A percentile compares a stretch with the other conserved stretches of the same genome.
Conservation (phyloP, 495 filamentous ascomycete species). For the Astrothelium subdiscretum region DNA sequence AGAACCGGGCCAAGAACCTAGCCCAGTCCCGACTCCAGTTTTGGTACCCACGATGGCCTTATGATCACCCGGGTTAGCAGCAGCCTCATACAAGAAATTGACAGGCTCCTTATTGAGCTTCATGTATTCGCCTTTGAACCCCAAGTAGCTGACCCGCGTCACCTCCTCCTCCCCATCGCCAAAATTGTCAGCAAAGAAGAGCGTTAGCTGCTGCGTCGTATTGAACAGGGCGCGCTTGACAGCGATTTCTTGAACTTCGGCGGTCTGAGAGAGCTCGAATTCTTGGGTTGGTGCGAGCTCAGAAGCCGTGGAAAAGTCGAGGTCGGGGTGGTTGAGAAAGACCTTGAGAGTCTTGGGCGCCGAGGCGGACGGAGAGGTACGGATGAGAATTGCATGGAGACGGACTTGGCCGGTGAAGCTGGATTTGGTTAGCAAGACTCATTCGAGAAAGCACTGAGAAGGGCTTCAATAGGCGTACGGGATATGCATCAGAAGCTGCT, state of each 20-base stretch:
- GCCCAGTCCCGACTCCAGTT: not conserved
- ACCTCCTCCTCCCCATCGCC: slow-evolving; percentile 49
- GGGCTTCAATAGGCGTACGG: slow-evolving; percentile 51
- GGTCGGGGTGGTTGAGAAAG: slow-evolving; percentile 70
- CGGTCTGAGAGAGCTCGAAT: slow-evolving; percentile 65
- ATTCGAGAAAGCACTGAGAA: slow-evolving; percentile 1
- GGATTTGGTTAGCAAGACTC: slow-evolving; percentile 1
- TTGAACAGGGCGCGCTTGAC: slow-evolving; percentile 84
- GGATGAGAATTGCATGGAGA: slow-evolving; percentile 76
- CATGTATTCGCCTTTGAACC: slow-evolving; percentile 90
- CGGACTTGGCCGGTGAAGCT: slow-evolving; percentile 93
- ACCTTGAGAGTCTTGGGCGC: slow-evolving; percentile 78
- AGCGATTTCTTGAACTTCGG: slow-evolving; percentile 72
- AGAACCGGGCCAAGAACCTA: not conserved
- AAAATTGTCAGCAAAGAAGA: slow-evolving; percentile 78
- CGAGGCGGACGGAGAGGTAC: slow-evolving; percentile 53
- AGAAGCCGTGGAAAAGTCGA: slow-evolving; percentile 69
- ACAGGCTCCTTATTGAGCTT: slow-evolving; percentile 69
- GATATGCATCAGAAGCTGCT: slow-evolving; percentile 83
- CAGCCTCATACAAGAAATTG: slow-evolving; percentile 83
- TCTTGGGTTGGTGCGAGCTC: slow-evolving; percentile 62
- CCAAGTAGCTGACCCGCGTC: slow-evolving; percentile 69
- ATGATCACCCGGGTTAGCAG: slow-evolving; percentile 84
- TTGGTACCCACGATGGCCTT: slow-evolving; percentile 7
- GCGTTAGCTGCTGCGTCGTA: slow-evolving; percentile 56